phyloP scores from a whole-genome alignment of 2,329 filamentous ascomycete species.

The Neofusicoccum sp. region DNA sequence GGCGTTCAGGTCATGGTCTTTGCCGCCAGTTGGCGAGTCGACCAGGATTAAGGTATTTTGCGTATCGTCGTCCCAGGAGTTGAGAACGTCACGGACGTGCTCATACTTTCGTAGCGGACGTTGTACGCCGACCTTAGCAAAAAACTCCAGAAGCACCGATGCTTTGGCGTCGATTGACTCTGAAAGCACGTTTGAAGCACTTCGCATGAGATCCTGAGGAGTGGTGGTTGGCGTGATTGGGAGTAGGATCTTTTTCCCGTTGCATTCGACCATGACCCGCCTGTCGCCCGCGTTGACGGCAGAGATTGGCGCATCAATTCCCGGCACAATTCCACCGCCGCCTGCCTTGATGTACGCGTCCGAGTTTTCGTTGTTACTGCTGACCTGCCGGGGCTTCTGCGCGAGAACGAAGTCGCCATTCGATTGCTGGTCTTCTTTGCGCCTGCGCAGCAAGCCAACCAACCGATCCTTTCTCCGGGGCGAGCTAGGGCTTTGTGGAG shows the following conservation, averaged over 20 bases:
- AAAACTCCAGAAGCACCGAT: slow-evolving; percentile 76
- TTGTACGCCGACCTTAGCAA: slow-evolving; percentile 72
- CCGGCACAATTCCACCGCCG: slow-evolving; percentile 50
- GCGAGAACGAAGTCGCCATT: slow-evolving; percentile 24
- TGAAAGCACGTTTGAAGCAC: slow-evolving; percentile 62
- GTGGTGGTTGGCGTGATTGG: slow-evolving; percentile 73
- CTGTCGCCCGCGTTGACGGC: slow-evolving; percentile 76
- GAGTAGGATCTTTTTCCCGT: slow-evolving; percentile 67
- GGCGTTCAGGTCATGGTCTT: slow-evolving; percentile 61
- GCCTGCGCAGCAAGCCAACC: slow-evolving; percentile 32
- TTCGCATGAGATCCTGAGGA: slow-evolving; percentile 67
- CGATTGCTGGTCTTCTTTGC: slow-evolving; percentile 30
- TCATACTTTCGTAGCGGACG: slow-evolving; percentile 83
- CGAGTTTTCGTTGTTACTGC: slow-evolving; percentile 24
- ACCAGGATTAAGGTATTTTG: slow-evolving; percentile 73
- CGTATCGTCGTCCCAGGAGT: slow-evolving; percentile 83
- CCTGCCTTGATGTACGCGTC: slow-evolving; percentile 38
- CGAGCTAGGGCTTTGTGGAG: background rate
- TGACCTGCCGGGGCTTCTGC: slow-evolving; percentile 26
- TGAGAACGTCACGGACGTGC: slow-evolving; percentile 80
- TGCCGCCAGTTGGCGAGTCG: slow-evolving; percentile 53
- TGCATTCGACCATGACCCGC: slow-evolving; percentile 71
- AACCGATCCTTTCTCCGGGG: slow-evolving; percentile 26
- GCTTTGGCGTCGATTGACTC: slow-evolving; percentile 63
- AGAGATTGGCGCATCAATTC: slow-evolving; percentile 73